Evolutionary conservation across 2,329 filamentous ascomycete species (phyloP), one percentile per base, ranked within the genome.

Genomic region (Phialophora expanda): DNA sequence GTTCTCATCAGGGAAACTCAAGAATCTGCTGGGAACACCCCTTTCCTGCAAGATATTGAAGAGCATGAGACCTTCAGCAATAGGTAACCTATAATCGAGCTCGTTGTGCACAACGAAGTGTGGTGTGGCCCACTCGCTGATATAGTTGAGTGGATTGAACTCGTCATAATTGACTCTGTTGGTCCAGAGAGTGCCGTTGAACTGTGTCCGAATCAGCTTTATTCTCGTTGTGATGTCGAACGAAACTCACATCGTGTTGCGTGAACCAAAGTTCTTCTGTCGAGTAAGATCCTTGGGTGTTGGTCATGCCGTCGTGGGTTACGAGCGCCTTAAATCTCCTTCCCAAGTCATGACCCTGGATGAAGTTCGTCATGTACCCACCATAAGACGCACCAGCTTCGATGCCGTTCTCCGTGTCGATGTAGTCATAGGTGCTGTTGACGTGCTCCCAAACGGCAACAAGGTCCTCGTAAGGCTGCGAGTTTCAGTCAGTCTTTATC

Each of bases 261-360:
- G 81, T 82, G 72, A 85, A 84, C 77, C 81, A 85, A 11, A 84
- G 73, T 64, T 85, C 83, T 20, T 85, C 83, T 1, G 80, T 82
- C 0, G 79, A 77, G 69, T 85, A 76, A 74, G 82, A 79, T n/a
- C 78, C 77, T 12, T 80, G 77, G 65, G 82, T 79, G 72, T 87
- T 90, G 77, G 93, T 95, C 61, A 93, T 89, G 56, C 93, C 93
- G 72, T 97, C 92, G 75, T 97, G 93, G 73, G 89, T 93, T 30
- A 96, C 92, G 3, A 97, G 84, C 0, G 92, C 92, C 77, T 92
- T 92, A 85, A 97, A 96, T 71, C 90, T 87, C 30, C 91, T 87
- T 22, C 92, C 93, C 0, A 97, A 84, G 0, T 87, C 84, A 69
- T 95, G 90, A 7, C 93, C 93, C 78, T 97, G 92, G 72, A 97